Conservation (phyloP, 2,329 filamentous ascomycete genomes). For the Blumeriella jaapii region DNA sequence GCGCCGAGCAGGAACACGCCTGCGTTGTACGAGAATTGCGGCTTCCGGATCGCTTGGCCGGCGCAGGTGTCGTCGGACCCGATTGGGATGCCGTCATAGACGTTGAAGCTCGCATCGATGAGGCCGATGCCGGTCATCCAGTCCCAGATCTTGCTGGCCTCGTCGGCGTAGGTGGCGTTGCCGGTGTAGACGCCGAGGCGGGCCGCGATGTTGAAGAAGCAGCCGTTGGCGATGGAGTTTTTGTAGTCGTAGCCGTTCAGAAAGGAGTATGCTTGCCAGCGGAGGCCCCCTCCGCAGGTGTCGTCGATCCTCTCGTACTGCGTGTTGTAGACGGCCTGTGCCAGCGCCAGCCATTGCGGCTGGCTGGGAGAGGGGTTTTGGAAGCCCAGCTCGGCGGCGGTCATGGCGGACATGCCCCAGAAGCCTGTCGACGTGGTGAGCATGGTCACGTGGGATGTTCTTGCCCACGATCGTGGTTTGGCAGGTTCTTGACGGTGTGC, state of each 20-base stretch:
- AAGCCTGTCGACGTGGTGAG: constrained; percentile 33
- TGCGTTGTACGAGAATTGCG: constrained; percentile 58
- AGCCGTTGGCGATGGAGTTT: constrained; percentile 49
- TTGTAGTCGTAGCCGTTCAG: constrained; percentile 76
- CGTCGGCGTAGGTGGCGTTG: constrained; percentile 64
- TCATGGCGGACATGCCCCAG: constrained; percentile 59
- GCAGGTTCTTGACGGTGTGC: too few relatives aligned
- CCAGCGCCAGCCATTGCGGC: constrained; percentile 58
- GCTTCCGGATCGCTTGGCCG: constrained; percentile 44
- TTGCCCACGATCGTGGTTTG: too few relatives aligned
- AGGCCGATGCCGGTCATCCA: constrained; percentile 49
- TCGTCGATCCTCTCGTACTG: constrained; percentile 63
- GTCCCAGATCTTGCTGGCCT: constrained; percentile 61
- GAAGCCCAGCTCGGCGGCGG: constrained; percentile 56
- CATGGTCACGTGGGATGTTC: constrained; percentile 6
- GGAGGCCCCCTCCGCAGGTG: constrained; percentile 58
- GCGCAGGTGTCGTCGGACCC: constrained; percentile 27
- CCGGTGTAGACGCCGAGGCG: constrained; percentile 64
- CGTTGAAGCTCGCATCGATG: constrained; percentile 38
- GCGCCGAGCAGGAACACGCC: constrained; percentile 52
- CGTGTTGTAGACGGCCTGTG: constrained; percentile 69
- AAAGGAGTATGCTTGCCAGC: constrained; percentile 75
- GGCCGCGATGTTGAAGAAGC: constrained; percentile 49
- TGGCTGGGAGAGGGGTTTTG: constrained; percentile 38
- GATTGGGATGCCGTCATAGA: constrained; percentile 47